Evolutionary conservation across 345 rosid species (phyloP), one percentile per base, ranked within the genome.

Genomic region (Noccaea caerulescens): DNA sequence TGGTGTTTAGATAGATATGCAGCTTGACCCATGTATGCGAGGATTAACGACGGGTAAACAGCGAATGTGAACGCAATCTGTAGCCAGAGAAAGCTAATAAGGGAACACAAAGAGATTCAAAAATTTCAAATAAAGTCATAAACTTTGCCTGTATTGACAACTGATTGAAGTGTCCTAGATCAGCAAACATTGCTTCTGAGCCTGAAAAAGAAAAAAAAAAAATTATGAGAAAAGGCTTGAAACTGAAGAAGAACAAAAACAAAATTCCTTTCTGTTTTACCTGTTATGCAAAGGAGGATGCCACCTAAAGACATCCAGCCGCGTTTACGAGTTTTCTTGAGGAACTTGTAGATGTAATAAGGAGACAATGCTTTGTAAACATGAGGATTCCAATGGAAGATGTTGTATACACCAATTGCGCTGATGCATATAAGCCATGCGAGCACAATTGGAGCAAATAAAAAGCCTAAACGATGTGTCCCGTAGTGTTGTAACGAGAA

Each of bases 261-360:
- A 20, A 20, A 20, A 20, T 20, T 20, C 23, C 23, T 0, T 20
- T 20, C 1, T 20, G 23, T 20, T 33, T 38, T 76, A 89, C 99
- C 99, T 20, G 99, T 94, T 78, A 94, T 91, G 63, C 98, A 94
- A 69, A 94, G 54, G 61, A 94, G 83, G 77, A 91, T 94, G 73
- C 99, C 99, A 23, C 98, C 99, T 63, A 94, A 81, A 72, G 99
- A 94, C 98, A 89, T 91, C 97, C 97, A 94, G n/a, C 99, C 99
- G n/a, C 90, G 82, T 78, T 76, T 84, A 64, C 76, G 88, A 52
- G 99, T 94, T 76, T 94, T 91, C 80, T 80, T 91, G 59, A 94
- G 75, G 78, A 94, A 94, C 73, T 85, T 91, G 72, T 84, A 85
- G 86, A 94, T 94, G 79, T 94, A 91, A 66, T 85, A 85, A 3